phyloP scores from a whole-genome alignment of 805 yeast species.

The Sugiyamaella floridensis region DNA sequence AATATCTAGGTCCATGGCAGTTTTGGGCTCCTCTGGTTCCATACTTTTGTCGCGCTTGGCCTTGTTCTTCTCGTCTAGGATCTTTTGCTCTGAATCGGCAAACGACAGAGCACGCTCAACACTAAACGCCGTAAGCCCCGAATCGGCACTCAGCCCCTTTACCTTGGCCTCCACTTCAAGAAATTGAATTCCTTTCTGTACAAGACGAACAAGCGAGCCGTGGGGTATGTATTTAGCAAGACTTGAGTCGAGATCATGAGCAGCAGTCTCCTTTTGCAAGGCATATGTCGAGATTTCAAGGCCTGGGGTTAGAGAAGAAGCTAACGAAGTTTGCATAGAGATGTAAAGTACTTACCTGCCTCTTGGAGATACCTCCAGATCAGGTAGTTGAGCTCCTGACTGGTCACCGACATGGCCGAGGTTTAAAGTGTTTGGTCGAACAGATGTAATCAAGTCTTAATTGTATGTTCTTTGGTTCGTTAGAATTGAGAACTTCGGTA shows the following conservation, averaged over 20 bases:
- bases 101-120: conserved; percentile 1
- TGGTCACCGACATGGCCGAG: conserved; percentile 62
- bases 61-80: neutral
- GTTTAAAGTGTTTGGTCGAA: no score
- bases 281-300: conserved; percentile 72
- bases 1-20: neutral
- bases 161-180: conserved; percentile 60
- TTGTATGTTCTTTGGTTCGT: no score
- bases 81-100: neutral
- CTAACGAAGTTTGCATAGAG: neutral
- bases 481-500: no score
- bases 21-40: neutral
- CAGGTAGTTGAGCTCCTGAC: conserved; percentile 80
- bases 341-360: conserved; percentile 41
- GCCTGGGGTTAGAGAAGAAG: conserved; percentile 23
- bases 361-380: conserved; percentile 93
- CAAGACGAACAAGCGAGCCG: conserved; percentile 72
- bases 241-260: conserved; percentile 48
- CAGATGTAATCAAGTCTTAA: no score
- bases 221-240: conserved; percentile 53
- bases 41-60: neutral
- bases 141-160: conserved; percentile 18
- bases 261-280: conserved; percentile 63
- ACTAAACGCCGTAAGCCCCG: conserved; percentile 1
- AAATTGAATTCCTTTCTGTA: conserved; percentile 81